Percentiles rank a stretch among this genome's conserved stretches.
phyloP scores from a whole-genome alignment of 2,329 filamentous ascomycete genomes.

The Alternaria sp. region DNA sequence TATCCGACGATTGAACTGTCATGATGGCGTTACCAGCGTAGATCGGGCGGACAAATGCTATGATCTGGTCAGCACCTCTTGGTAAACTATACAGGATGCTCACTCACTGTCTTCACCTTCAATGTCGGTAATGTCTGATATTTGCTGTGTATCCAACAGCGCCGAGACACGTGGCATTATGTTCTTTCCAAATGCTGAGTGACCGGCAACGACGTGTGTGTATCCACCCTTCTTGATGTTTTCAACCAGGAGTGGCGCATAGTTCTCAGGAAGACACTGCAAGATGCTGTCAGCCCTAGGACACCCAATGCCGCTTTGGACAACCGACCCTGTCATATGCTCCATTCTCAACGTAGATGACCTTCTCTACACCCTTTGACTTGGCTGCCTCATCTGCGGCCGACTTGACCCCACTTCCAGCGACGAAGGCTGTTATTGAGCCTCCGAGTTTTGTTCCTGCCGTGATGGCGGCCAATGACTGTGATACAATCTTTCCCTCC shows the following conservation, averaged over 20 bases:
- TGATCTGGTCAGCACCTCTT: slow-evolving; percentile 9
- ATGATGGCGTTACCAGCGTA: slow-evolving; percentile 98
- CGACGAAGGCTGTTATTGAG: slow-evolving; percentile 84
- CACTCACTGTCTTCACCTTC: slow-evolving; percentile 82
- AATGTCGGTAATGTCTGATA: slow-evolving; percentile 89
- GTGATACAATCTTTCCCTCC: slow-evolving; percentile 83
- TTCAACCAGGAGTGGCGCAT: slow-evolving; percentile 88
- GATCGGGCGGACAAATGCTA: slow-evolving; percentile 90
- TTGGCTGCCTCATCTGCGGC: slow-evolving; percentile 87
- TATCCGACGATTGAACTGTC: slow-evolving; percentile 89
- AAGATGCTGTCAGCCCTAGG: slow-evolving; percentile 16
- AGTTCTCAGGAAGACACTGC: slow-evolving; percentile 88
- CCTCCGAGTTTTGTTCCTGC: slow-evolving; percentile 89
- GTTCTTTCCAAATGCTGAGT: slow-evolving; percentile 97
- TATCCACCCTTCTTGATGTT: slow-evolving; percentile 97
- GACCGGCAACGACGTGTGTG: slow-evolving; percentile 88
- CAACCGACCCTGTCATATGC: slow-evolving; percentile 85
- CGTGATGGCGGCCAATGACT: slow-evolving; percentile 84
- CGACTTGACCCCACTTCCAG: slow-evolving; percentile 77
- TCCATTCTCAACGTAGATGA: slow-evolving; percentile 85
- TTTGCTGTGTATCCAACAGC: slow-evolving; percentile 88
- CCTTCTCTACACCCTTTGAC: slow-evolving; percentile 89
- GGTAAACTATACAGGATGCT: too few species aligned
- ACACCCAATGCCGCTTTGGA: background rate
- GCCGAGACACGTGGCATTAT: slow-evolving; percentile 91